Percentiles rank a stretch among this genome's conserved stretches.
These are phyloP conservation scores for Candida ulmi DNA, from an alignment of 805 yeast genomes.

Conservation along the genomic window DNA sequence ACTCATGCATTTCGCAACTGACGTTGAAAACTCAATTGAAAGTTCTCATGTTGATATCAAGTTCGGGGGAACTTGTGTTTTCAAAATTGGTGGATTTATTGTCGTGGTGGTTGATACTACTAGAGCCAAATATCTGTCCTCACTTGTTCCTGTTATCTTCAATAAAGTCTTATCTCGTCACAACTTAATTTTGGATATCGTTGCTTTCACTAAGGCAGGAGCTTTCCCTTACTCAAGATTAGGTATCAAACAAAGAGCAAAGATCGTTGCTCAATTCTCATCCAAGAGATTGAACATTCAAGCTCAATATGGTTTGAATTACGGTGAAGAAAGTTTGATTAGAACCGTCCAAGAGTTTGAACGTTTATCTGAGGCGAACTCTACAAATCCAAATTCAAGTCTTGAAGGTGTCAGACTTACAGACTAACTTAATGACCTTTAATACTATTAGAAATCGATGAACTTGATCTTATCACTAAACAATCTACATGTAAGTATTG, in stretches of 20 bases:
- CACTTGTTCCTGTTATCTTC: constrained; percentile 78
- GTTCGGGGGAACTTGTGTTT: constrained; percentile 60
- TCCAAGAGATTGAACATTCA: constrained; percentile 36
- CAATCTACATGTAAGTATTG: too few relatives aligned
- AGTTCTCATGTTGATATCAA: constrained; percentile 38
- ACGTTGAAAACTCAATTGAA: constrained; percentile 69
- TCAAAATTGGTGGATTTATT: constrained; percentile 77
- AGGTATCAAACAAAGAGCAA: constrained; percentile 72
- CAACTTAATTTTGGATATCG: constrained; percentile 76
- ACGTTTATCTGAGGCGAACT: neutral
- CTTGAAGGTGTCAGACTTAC: neutral
- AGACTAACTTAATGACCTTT: too few relatives aligned
- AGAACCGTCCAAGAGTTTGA: constrained; percentile 45
- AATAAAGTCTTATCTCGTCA: constrained; percentile 75
- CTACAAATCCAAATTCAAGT: neutral
- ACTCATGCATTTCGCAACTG: constrained; percentile 82
- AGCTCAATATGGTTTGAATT: constrained; percentile 51
- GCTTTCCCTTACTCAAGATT: constrained; percentile 65
- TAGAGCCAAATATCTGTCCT: constrained; percentile 48
- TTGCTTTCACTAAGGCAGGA: constrained; percentile 66
- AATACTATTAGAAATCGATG: too few relatives aligned
- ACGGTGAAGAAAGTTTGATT: constrained; percentile 62
- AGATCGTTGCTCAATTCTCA: constrained; percentile 54
- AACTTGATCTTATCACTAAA: too few relatives aligned
- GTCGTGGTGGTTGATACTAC: constrained; percentile 68